Percentiles rank a stretch among this genome's conserved stretches.
phyloP scores from a whole-genome alignment of 108 stramenopile genomes.

The Cyclotella kingstonii region DNA sequence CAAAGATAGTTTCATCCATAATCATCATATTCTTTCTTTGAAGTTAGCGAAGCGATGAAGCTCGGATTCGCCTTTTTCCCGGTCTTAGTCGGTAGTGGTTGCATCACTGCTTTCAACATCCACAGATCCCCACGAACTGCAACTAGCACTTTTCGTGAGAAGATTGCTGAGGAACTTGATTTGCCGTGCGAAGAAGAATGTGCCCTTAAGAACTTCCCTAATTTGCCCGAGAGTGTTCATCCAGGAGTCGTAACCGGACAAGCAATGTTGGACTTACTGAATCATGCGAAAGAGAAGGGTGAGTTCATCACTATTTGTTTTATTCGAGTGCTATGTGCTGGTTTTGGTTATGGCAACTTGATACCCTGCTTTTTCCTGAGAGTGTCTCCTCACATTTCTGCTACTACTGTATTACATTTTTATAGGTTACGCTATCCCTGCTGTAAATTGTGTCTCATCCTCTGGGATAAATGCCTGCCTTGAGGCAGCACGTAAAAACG shows the following conservation, averaged over 20 bases:
- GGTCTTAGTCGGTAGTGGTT: conserved; percentile 28
- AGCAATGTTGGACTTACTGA: conserved; percentile 71
- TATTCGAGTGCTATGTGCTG: too few species aligned
- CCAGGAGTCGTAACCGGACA: conserved; percentile 81
- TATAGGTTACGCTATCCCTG: conserved; percentile 88
- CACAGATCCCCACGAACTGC: conserved; percentile 17
- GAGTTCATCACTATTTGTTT: conserved; percentile 9
- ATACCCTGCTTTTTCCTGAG: too few species aligned
- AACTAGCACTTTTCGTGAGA: conserved; percentile 24
- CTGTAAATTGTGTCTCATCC: conserved; percentile 90
- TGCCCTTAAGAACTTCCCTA: conserved; percentile 66
- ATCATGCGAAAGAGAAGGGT: conserved; percentile 79
- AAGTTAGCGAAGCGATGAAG: conserved; percentile 11
- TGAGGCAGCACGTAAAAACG: conserved; percentile 87
- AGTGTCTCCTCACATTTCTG: too few species aligned
- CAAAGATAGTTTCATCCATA: too few species aligned
- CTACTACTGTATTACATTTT: background rate
- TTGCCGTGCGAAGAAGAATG: conserved; percentile 82
- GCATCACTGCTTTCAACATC: conserved; percentile 14
- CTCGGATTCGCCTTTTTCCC: conserved; percentile 25
- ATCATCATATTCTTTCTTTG: background rate
- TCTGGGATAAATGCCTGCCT: conserved; percentile 89
- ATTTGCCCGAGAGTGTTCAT: conserved; percentile 73
- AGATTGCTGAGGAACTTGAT: conserved; percentile 59
- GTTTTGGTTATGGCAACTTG: too few species aligned